These are phyloP conservation scores for Podaxis sp. DNA, from an alignment of 768 basidiomycete species.

Conservation along the genomic window DNA sequence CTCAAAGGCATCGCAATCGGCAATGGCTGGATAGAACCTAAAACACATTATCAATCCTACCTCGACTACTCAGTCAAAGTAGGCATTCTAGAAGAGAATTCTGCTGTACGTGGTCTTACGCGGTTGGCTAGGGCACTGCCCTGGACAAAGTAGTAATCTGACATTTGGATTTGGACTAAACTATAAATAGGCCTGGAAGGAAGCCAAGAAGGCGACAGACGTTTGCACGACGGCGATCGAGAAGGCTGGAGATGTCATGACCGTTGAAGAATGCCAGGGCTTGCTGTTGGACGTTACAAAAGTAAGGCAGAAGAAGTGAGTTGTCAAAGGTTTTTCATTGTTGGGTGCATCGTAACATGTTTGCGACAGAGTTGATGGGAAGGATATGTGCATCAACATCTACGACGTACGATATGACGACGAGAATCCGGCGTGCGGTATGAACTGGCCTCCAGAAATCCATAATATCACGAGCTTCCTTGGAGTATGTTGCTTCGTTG, in stretches of 20 bases:
- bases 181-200: slow-evolving; percentile 56
- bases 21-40: slow-evolving; percentile 96
- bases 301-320: slow-evolving; percentile 41
- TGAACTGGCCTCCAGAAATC: slow-evolving; percentile 97
- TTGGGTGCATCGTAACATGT: background rate
- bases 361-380: slow-evolving; percentile 59
- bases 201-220: slow-evolving; percentile 55
- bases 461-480: slow-evolving; percentile 74
- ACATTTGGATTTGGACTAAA: background rate
- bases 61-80: slow-evolving; percentile 82
- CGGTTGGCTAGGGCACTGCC: background rate
- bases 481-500: slow-evolving; percentile 52
- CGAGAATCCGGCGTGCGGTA: slow-evolving; percentile 82
- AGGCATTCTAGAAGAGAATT: slow-evolving; percentile 71
- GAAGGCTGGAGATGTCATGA: slow-evolving; percentile 54
- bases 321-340: background rate
- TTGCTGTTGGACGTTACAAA: slow-evolving; percentile 49
- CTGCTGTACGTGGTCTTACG: slow-evolving; percentile 48
- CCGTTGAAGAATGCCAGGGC: slow-evolving; percentile 54
- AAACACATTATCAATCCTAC: slow-evolving; percentile 86
- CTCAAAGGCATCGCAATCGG: slow-evolving; percentile 88
- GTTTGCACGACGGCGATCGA: slow-evolving; percentile 53
- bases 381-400: slow-evolving; percentile 83
- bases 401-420: slow-evolving; percentile 95
- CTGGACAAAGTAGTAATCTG: slow-evolving; percentile 1